Evolutionary conservation across 2,329 filamentous ascomycete genomes (phyloP).

Genomic region (Aspergillus sergii): DNA sequence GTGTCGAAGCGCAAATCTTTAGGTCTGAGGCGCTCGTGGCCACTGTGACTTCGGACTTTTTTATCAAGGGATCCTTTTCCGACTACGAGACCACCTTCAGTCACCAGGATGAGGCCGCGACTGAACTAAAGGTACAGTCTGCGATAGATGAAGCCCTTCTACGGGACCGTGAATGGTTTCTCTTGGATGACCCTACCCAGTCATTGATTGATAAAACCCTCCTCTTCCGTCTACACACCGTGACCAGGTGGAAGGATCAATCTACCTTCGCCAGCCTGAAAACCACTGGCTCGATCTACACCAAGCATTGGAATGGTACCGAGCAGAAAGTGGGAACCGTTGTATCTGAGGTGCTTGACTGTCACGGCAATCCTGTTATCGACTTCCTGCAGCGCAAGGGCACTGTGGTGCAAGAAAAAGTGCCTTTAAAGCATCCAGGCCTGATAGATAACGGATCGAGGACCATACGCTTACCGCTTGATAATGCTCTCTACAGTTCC

Average conservation of each 20-base stretch:
- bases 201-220: conserved; percentile 3
- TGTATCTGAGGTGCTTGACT: not conserved
- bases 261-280: not conserved
- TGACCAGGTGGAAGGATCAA: not conserved
- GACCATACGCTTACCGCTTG: conserved; percentile 85
- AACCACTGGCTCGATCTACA: not conserved
- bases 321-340: not conserved
- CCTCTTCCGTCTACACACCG: conserved; percentile 5
- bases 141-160: conserved; percentile 2
- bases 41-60: not conserved
- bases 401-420: not conserved
- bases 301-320: conserved; percentile 1
- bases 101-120: not conserved
- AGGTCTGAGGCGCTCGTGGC: not conserved
- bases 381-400: conserved; percentile 14
- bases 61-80: not conserved
- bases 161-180: conserved; percentile 7
- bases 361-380: conserved; percentile 7
- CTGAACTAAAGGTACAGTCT: not conserved
- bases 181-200: not conserved
- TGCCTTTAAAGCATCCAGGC: not conserved
- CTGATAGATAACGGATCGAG: conserved; percentile 53
- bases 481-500: not conserved
- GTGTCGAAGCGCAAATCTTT: conserved; percentile 9
- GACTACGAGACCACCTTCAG: not conserved